Base-by-base conservation (phyloP, 2,329 filamentous ascomycete genomes). In the Neofusicoccum kwambonambiense region DNA sequence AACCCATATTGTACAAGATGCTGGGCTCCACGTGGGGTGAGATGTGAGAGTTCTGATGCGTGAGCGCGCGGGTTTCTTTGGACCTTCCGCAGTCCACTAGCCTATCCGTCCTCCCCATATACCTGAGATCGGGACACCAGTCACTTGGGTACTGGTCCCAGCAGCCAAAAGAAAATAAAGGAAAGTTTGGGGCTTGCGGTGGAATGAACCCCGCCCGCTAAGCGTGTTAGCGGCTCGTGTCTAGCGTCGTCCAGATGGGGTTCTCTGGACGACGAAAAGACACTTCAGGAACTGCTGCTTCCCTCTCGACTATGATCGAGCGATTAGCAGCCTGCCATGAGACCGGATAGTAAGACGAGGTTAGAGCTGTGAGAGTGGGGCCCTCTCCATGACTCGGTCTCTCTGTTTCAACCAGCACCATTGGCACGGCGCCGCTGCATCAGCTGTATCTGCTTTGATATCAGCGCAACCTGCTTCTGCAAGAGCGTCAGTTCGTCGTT, bases 391-490 rank as follows among this genome's bases (percentile, higher is more conserved):
- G 54, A 45, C 41, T 17, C 39, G 22, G 31, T 27, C 39, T 44
- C 13, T 44, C 22, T 62, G 35, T 50, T 42, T 62, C 62, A 64
- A 34, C 62, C 62, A 44, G 62, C 54, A 11, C 62, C 62, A 31
- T 51, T 60, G n/a, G 52, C 52, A 35, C 62, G 62, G 17, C 58
- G 49, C 34, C 64, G 45, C 50, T 65, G 63, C 65, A 67, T 67
- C 41, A 65, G 52, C 27, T 45, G 19, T n/a, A 67, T 56, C 39
- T 67, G 65, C 37, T 65, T 67, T n/a, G 54, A 52, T 34, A 67
- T 56, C 31, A 67, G 44, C 49, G 27, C 35, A 12, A 67, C 58
- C 35, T 67, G 65, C 63, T 67, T 63, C 42, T 65, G 54, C 44
- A 67, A 37, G 34, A 67, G 47, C n/a, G 13, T 13, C 37, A 67